Evolutionary conservation across 345 rosid genomes (phyloP).

Genomic region (Heritiera littoralis): DNA sequence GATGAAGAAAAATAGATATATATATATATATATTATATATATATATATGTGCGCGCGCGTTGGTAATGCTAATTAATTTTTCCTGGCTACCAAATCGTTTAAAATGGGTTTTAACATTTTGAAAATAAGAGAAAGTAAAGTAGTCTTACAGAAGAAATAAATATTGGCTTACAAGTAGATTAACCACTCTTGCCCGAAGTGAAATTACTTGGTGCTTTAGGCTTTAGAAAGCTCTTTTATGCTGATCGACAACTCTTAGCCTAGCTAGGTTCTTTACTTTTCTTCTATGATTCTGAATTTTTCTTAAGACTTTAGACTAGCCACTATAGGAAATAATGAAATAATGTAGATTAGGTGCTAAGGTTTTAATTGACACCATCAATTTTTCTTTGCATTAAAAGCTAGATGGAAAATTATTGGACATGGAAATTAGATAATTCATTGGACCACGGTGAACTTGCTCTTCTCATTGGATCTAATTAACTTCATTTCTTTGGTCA

Average conservation of each 20-base stretch:
- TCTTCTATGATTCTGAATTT: not conserved
- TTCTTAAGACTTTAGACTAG: not conserved
- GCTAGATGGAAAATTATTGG: not conserved
- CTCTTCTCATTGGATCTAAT: not conserved
- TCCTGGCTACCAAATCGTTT: not conserved
- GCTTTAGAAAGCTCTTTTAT: not conserved
- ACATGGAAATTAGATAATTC: not conserved
- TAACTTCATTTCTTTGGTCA: not conserved
- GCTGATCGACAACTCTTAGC: conserved; percentile 9
- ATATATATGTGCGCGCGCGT: not conserved
- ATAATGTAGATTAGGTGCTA: not conserved
- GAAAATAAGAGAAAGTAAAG: not conserved
- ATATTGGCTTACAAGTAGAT: not conserved
- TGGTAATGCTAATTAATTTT: not conserved
- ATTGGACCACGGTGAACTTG: not conserved
- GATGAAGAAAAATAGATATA: no score
- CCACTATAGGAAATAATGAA: not conserved
- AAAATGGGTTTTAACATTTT: conserved; percentile 1
- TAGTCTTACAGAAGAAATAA: not conserved
- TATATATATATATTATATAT: no score
- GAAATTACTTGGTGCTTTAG: not conserved
- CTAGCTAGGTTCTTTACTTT: not conserved
- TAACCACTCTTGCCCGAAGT: conserved; percentile 3
- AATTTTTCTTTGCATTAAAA: not conserved
- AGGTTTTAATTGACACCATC: not conserved